These are phyloP conservation scores for Diaporthe sp. DNA, from an alignment of 2,329 filamentous ascomycete genomes.

Conservation along the genomic window DNA sequence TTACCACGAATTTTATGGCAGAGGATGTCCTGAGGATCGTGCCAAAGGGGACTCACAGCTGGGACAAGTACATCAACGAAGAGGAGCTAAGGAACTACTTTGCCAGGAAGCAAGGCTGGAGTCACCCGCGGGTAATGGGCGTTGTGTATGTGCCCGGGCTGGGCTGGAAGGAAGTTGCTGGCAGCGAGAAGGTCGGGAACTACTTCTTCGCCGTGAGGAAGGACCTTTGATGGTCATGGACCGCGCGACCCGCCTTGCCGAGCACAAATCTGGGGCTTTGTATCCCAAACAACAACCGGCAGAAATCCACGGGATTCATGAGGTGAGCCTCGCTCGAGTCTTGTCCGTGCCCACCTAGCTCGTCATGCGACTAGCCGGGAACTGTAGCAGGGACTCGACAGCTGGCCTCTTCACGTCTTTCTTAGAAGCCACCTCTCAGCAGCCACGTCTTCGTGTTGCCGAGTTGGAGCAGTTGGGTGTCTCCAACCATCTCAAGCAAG, in stretches of 20 bases:
- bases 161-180: constrained; percentile 86
- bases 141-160: constrained; percentile 91
- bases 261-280: background rate
- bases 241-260: background rate
- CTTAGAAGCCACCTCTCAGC: background rate
- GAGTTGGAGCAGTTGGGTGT: background rate
- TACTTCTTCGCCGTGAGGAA: constrained; percentile 91
- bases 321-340: background rate
- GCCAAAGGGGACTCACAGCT: constrained; percentile 93
- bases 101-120: constrained; percentile 66
- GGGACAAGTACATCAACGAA: constrained; percentile 94
- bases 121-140: constrained; percentile 73
- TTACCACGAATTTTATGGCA: constrained; percentile 91
- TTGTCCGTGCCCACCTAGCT: background rate
- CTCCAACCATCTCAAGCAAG: background rate
- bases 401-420: background rate
- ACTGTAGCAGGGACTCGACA: background rate
- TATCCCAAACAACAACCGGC: background rate
- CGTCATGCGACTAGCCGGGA: background rate
- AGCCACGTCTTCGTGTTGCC: background rate
- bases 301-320: background rate
- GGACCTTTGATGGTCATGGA: constrained; percentile 33
- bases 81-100: constrained; percentile 75
- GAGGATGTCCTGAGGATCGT: constrained; percentile 91
- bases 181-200: constrained; percentile 89